These are phyloP conservation scores for Moricandia moricandioides DNA, from an alignment of 345 rosid species.

Conservation along the genomic window DNA sequence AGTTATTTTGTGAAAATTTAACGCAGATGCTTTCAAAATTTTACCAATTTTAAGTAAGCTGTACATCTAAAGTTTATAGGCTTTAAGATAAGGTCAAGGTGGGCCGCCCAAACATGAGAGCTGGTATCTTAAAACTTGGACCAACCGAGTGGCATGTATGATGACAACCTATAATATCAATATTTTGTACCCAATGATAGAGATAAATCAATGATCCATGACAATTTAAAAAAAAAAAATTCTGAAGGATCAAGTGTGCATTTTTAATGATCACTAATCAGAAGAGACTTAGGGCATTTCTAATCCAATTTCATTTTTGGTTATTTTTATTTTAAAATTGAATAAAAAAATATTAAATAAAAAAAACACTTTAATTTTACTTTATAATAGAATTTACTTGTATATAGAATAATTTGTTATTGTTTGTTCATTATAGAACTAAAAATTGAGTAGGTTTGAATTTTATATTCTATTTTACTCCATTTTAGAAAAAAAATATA, in stretches of 20 bases:
- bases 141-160: conserved; percentile 10
- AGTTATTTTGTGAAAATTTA: not conserved
- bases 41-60: not conserved
- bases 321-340: too few relatives aligned
- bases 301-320: too few relatives aligned
- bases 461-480: too few relatives aligned
- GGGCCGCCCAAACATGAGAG: conserved; percentile 1
- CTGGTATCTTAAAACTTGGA: not conserved
- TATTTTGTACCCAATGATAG: not conserved
- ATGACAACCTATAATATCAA: not conserved
- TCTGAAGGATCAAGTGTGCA: not conserved
- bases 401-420: too few relatives aligned
- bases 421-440: too few relatives aligned
- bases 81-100: conserved; percentile 7
- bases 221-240: not conserved
- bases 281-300: too few relatives aligned
- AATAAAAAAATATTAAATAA: too few relatives aligned
- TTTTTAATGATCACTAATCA: not conserved
- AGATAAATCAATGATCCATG: not conserved
- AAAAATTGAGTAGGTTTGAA: too few relatives aligned
- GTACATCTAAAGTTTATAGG: not conserved
- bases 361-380: too few relatives aligned
- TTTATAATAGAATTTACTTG: too few relatives aligned
- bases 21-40: not conserved
- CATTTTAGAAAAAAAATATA: too few relatives aligned